These are phyloP conservation scores for Trametes cubensis DNA, from an alignment of 768 basidiomycete genomes.

Conservation along the genomic window DNA sequence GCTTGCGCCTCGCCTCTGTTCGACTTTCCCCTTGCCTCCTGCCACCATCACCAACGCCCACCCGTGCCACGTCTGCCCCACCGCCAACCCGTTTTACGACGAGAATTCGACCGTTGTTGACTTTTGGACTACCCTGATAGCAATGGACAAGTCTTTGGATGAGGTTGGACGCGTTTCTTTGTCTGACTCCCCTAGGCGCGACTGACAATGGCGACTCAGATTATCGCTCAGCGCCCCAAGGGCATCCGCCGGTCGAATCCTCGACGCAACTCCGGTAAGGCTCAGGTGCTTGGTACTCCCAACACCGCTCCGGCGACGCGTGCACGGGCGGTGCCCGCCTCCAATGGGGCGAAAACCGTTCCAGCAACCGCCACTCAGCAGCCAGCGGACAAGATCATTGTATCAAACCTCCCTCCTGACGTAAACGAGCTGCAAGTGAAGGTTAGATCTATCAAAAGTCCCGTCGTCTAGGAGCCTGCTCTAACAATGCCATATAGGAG, in stretches of 20 bases:
- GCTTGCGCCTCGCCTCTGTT: slow-evolving; percentile 31
- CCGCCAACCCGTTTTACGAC: slow-evolving; percentile 24
- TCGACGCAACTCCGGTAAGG: slow-evolving; percentile 50
- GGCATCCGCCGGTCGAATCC: slow-evolving; percentile 44
- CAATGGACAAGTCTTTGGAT: slow-evolving; percentile 85
- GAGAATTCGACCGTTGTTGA: slow-evolving; percentile 3
- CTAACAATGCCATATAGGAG: slow-evolving; percentile 59
- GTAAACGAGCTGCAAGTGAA: slow-evolving; percentile 94
- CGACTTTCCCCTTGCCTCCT: slow-evolving; percentile 36
- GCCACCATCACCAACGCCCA: slow-evolving; percentile 34
- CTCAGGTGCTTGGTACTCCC: slow-evolving; percentile 62
- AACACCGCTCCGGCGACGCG: slow-evolving; percentile 51
- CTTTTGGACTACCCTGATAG: not conserved
- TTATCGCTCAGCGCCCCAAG: slow-evolving; percentile 66
- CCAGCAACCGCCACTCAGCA: slow-evolving; percentile 39
- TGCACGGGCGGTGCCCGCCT: slow-evolving; percentile 50
- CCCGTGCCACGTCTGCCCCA: slow-evolving; percentile 21
- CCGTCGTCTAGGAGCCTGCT: not conserved
- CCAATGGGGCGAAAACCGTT: slow-evolving; percentile 42
- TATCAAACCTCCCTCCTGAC: slow-evolving; percentile 90
- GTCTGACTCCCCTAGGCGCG: slow-evolving; percentile 27
- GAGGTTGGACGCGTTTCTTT: slow-evolving; percentile 53
- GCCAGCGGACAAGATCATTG: slow-evolving; percentile 87
- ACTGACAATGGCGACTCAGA: slow-evolving; percentile 45
- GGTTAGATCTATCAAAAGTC: slow-evolving; percentile 51